Percentiles rank a stretch among this genome's conserved stretches.
phyloP scores from a whole-genome alignment of 129 eudicot species.

The Chrysanthemum makinoi region DNA sequence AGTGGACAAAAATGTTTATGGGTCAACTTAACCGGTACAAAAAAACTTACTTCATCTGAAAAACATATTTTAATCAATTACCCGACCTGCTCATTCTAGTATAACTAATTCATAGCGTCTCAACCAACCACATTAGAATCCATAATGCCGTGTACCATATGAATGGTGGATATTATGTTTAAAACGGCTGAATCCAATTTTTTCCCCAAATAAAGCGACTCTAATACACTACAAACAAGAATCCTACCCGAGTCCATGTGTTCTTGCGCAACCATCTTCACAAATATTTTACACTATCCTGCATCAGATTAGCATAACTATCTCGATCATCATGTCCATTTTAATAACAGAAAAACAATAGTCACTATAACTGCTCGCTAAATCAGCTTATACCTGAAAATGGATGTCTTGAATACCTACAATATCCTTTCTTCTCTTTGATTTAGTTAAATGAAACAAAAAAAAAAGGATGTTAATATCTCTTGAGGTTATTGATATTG shows the following conservation, averaged over 20 bases:
- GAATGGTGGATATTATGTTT: too few species aligned
- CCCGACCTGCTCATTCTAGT: too few species aligned
- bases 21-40: too few species aligned
- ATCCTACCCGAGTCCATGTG: background rate
- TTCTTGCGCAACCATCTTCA: background rate
- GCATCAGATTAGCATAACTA: conserved; percentile 7
- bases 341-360: background rate
- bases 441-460: conserved; percentile 10
- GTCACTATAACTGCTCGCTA: background rate
- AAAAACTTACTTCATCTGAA: too few species aligned
- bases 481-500: conserved; percentile 22
- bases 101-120: too few species aligned
- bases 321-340: background rate
- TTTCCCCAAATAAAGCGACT: background rate
- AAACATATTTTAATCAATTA: too few species aligned
- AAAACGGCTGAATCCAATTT: background rate
- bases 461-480: background rate
- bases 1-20: too few species aligned
- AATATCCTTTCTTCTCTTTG: conserved; percentile 9
- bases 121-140: too few species aligned
- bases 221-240: background rate
- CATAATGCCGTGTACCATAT: too few species aligned
- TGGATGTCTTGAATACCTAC: background rate
- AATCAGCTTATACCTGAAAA: conserved; percentile 11
- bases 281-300: background rate